Conservation (phyloP, 2,329 filamentous ascomycete species). For the Alternaria conjuncta region DNA sequence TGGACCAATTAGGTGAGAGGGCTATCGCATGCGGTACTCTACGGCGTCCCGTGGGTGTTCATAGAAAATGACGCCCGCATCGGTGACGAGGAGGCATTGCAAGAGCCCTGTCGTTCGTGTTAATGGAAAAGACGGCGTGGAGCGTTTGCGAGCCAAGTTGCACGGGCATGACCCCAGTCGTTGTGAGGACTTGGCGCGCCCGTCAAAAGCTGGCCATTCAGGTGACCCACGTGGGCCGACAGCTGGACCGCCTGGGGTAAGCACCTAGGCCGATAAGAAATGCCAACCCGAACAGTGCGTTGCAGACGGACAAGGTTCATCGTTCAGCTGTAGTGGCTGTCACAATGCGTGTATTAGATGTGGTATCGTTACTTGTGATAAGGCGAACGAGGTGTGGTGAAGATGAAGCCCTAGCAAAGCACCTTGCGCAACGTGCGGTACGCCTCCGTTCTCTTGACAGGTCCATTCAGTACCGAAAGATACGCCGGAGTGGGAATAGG, state of each 20-base stretch:
- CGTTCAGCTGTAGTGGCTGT: background rate
- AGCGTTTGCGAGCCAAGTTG: conserved; percentile 28
- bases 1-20: conserved; percentile 23
- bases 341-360: background rate
- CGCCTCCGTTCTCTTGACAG: background rate
- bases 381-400: background rate
- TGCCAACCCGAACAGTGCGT: conserved; percentile 7
- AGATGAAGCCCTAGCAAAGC: background rate
- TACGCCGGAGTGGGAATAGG: background rate
- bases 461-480: background rate
- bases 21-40: conserved; percentile 28
- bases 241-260: conserved; percentile 17
- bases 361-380: background rate
- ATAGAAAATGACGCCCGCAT: conserved; percentile 27
- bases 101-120: conserved; percentile 22
- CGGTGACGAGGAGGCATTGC: conserved; percentile 30
- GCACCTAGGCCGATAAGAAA: conserved; percentile 6
- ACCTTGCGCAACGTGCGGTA: background rate
- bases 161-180: conserved; percentile 23
- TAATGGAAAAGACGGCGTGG: conserved; percentile 23
- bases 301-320: background rate
- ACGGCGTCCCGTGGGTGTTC: conserved; percentile 20
- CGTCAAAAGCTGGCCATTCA: conserved; percentile 27
- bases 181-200: conserved; percentile 21
- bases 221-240: conserved; percentile 11